phyloP scores from a whole-genome alignment of 768 basidiomycete species.

The Suillus lakei region DNA sequence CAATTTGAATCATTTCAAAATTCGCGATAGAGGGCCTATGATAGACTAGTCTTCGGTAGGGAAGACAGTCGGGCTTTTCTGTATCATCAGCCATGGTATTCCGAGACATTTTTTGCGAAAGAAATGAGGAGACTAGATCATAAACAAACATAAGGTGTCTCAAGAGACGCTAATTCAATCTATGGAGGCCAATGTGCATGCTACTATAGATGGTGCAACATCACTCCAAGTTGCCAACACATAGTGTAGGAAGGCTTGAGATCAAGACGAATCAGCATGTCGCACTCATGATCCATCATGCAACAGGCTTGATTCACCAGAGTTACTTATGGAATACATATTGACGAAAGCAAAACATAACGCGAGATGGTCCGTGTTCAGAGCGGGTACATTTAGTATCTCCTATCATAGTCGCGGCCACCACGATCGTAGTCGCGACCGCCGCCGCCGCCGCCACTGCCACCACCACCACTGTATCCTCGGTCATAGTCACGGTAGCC shows the following conservation, averaged over 20 bases:
- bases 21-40: neutral
- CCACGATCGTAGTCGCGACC: conserved; percentile 39
- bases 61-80: neutral
- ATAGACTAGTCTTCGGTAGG: neutral
- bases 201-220: no score
- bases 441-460: conserved; percentile 49
- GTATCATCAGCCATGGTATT: no score
- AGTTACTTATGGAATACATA: conserved; percentile 11
- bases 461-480: conserved; percentile 52
- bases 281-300: neutral
- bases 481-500: conserved; percentile 28
- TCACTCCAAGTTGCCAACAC: no score
- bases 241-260: neutral
- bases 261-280: neutral
- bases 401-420: conserved; percentile 40
- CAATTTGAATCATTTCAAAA: no score
- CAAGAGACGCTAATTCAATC: neutral
- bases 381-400: conserved; percentile 24
- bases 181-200: no score
- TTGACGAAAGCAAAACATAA: conserved; percentile 3
- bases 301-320: conserved; percentile 5
- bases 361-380: conserved; percentile 17
- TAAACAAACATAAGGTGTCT: no score
- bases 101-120: neutral
- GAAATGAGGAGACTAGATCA: neutral